Evolutionary conservation across 2,329 filamentous ascomycete genomes (phyloP).

Genomic region (Trichoderma harzianum): DNA sequence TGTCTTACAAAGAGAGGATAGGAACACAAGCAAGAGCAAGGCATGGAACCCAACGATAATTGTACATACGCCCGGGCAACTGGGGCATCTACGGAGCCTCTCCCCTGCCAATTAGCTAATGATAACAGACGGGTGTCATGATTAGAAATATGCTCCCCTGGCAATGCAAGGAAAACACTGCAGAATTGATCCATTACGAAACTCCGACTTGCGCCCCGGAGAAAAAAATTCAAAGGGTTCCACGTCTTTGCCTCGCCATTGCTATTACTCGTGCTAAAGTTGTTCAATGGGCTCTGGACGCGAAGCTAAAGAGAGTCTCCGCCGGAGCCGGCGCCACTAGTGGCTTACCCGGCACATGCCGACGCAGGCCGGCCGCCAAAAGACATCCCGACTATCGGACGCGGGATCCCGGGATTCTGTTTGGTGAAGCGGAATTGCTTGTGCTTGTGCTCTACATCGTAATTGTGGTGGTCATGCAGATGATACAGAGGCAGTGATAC

Average conservation of each 20-base stretch:
- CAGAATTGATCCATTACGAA: conserved; percentile 6
- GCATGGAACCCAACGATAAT: not conserved
- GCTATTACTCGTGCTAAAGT: not conserved
- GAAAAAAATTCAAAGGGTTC: not conserved
- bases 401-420: not conserved
- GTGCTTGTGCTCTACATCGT: not conserved
- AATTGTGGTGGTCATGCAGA: not conserved
- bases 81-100: not conserved
- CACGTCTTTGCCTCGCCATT: not conserved
- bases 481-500: not conserved
- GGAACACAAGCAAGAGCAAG: not conserved
- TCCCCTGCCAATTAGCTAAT: conserved; percentile 9
- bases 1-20: not conserved
- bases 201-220: not conserved
- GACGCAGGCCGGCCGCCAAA: conserved; percentile 16
- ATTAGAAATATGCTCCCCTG: not conserved
- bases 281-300: not conserved
- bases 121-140: not conserved
- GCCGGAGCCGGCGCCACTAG: conserved; percentile 2
- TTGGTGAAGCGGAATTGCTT: not conserved
- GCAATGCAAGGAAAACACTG: not conserved
- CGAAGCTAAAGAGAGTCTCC: not conserved
- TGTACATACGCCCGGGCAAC: not conserved
- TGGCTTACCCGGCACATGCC: conserved; percentile 14
- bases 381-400: conserved; percentile 9